Evolutionary conservation across 805 yeast genomes (phyloP).

Genomic region (Kodamaea neixiangensis): DNA sequence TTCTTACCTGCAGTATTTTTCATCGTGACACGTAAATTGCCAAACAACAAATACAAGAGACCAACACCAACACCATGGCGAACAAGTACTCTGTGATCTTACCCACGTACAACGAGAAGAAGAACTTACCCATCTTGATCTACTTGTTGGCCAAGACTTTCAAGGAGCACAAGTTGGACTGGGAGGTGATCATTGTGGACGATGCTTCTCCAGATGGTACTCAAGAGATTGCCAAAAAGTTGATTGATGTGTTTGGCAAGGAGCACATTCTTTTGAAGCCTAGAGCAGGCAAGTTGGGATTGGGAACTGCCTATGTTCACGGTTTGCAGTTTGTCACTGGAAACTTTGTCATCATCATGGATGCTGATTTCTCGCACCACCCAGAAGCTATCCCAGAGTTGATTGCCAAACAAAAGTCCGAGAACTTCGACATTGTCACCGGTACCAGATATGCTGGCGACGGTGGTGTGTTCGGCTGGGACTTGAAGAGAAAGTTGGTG

Average conservation of each 20-base stretch:
- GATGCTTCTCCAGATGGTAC: constrained; percentile 84
- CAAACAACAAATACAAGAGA: constrained; percentile 1
- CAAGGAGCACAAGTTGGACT: constrained; percentile 54
- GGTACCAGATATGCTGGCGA: constrained; percentile 76
- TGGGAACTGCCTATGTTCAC: constrained; percentile 80
- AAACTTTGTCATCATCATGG: constrained; percentile 77
- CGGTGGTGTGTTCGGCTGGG: constrained; percentile 87
- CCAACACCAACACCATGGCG: constrained; percentile 7
- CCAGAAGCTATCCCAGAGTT: constrained; percentile 79
- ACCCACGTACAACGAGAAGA: constrained; percentile 77
- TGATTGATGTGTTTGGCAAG: constrained; percentile 56
- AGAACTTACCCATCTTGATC: constrained; percentile 62
- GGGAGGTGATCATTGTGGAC: constrained; percentile 80
- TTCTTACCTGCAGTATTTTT: background rate
- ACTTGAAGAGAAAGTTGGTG: constrained; percentile 72
- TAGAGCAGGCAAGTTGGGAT: constrained; percentile 75
- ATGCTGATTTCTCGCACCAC: constrained; percentile 81
- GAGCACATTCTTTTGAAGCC: constrained; percentile 66
- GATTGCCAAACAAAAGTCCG: constrained; percentile 59
- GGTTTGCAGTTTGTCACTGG: constrained; percentile 73
- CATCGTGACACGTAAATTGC: constrained; percentile 11
- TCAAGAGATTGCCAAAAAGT: constrained; percentile 66
- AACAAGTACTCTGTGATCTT: constrained; percentile 71
- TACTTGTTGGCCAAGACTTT: constrained; percentile 72
- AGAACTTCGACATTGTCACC: constrained; percentile 53